Conservation (phyloP, 108 stramenopile genomes). For the Heterococcus sp. region DNA sequence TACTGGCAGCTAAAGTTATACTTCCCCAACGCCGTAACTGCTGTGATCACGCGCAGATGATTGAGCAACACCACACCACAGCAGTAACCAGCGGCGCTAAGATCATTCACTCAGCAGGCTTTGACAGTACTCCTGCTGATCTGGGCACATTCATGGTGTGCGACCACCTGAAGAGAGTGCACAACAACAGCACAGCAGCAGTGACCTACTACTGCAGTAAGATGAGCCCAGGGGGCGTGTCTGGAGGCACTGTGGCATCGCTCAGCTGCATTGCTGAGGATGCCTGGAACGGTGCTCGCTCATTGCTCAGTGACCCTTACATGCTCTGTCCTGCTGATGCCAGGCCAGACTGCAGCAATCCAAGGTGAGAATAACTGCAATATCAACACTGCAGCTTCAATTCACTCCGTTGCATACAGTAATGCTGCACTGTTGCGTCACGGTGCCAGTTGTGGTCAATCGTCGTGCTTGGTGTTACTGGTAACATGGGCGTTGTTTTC, state of each 20-base stretch:
- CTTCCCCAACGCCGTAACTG: too few species aligned
- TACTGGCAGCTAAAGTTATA: too few species aligned
- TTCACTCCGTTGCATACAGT: background rate
- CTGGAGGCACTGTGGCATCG: background rate
- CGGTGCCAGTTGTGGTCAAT: background rate
- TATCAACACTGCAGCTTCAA: too few species aligned
- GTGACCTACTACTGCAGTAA: conserved; percentile 2
- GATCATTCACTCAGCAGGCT: conserved; percentile 33
- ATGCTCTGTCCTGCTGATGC: background rate
- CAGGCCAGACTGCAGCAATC: background rate
- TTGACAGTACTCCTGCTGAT: conserved; percentile 40
- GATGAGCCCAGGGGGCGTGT: background rate
- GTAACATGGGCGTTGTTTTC: background rate
- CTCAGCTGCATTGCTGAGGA: background rate
- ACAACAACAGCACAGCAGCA: conserved; percentile 1
- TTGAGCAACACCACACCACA: conserved; percentile 17
- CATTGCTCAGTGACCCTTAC: background rate
- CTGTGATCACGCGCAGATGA: background rate
- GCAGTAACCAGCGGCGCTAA: conserved; percentile 35
- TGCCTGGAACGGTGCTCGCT: too few species aligned
- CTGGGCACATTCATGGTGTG: conserved; percentile 28
- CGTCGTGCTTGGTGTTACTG: background rate
- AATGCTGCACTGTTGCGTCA: background rate
- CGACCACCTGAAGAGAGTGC: conserved; percentile 27
- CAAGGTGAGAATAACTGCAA: background rate